These are phyloP conservation scores for Chlorella sp. DNA, from an alignment of 139 green algal genomes.

Conservation along the genomic window DNA sequence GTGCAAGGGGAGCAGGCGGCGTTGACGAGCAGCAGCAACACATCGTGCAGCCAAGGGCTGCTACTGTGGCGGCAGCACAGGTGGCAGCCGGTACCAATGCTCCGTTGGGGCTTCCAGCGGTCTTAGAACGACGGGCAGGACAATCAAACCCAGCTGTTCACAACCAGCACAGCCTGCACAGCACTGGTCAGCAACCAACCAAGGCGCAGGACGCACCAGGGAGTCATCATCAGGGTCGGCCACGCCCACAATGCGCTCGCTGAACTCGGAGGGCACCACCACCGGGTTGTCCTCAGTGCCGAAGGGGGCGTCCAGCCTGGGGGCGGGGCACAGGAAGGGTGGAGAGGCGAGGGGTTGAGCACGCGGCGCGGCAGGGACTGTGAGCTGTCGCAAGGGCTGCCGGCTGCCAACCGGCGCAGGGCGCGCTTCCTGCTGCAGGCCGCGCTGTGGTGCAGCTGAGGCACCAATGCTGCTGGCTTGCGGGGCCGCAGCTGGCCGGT, in stretches of 20 bases:
- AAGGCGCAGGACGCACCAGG: constrained; percentile 35
- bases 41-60: background rate
- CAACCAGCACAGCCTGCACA: background rate
- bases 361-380: background rate
- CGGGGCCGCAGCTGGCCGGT: no score
- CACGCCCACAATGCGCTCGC: constrained; percentile 75
- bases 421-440: background rate
- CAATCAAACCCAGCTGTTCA: no score
- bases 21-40: background rate
- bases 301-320: constrained; percentile 73
- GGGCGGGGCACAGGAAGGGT: background rate
- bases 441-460: background rate
- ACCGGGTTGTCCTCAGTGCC: constrained; percentile 77
- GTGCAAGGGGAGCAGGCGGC: background rate
- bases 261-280: constrained; percentile 65
- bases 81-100: no score
- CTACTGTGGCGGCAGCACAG: no score
- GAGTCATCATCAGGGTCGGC: constrained; percentile 83
- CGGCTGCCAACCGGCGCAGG: background rate
- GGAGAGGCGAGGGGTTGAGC: background rate
- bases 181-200: background rate
- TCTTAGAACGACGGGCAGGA: no score
- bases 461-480: no score
- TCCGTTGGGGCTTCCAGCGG: no score
- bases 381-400: background rate